phyloP scores from a whole-genome alignment of 306 rosid genomes.

The Begonia peltatifolia region DNA sequence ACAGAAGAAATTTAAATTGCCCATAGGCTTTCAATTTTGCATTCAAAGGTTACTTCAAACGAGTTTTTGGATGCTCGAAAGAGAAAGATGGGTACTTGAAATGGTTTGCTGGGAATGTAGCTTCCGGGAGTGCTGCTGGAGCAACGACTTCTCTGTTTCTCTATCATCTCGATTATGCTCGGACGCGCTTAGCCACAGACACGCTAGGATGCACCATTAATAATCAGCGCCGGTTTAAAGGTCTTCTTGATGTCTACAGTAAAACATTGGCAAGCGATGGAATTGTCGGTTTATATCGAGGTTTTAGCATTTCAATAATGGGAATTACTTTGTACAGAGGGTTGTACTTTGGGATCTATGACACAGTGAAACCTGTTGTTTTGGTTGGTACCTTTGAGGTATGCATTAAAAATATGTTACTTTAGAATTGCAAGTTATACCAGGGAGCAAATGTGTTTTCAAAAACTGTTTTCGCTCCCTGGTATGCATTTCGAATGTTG shows the following conservation, averaged over 20 bases:
- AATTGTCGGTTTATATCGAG: slow-evolving; percentile 70
- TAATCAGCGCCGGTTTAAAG: slow-evolving; percentile 64
- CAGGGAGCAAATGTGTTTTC: too few species aligned
- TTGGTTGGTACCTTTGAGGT: slow-evolving; percentile 86
- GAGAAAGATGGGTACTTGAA: slow-evolving; percentile 82
- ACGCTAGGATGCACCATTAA: slow-evolving; percentile 21
- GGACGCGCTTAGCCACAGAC: slow-evolving; percentile 84
- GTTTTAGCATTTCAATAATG: slow-evolving; percentile 73
- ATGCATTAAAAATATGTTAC: neutral
- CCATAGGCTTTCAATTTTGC: slow-evolving; percentile 99
- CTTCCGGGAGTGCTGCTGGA: slow-evolving; percentile 99
- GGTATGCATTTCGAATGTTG: too few species aligned
- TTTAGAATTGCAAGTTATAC: too few species aligned
- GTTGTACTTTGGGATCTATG: slow-evolving; percentile 93
- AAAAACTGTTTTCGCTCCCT: too few species aligned
- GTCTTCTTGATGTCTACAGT: slow-evolving; percentile 61
- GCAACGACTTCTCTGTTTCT: slow-evolving; percentile 74
- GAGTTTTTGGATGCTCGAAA: slow-evolving; percentile 63
- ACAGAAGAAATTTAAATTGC: slow-evolving; percentile 57
- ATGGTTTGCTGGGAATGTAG: slow-evolving; percentile 95
- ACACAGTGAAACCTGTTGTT: slow-evolving; percentile 77
- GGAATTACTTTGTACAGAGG: slow-evolving; percentile 92
- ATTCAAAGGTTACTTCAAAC: slow-evolving; percentile 95
- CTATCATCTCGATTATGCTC: slow-evolving; percentile 92
- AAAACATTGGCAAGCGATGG: slow-evolving; percentile 85